phyloP scores from a whole-genome alignment of 1,284 basidiomycete species.

The Ustilago cynodontis region DNA sequence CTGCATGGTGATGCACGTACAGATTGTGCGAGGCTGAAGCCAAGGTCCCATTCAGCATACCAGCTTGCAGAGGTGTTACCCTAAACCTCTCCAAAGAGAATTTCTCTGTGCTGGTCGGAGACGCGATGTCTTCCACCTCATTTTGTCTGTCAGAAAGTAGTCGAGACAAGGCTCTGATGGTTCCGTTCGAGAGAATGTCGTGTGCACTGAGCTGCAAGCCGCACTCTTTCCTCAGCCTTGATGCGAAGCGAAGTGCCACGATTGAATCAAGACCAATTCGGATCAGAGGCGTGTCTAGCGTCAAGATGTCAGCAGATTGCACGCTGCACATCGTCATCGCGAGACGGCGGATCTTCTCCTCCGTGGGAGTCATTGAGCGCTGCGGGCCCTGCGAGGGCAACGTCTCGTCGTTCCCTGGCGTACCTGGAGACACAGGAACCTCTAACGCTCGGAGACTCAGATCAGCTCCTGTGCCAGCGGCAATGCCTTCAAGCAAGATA shows the following conservation, averaged over 20 bases:
- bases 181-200: conserved; percentile 10
- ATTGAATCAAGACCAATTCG: conserved; percentile 28
- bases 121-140: too few species aligned
- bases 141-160: background rate
- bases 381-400: too few species aligned
- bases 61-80: too few species aligned
- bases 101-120: too few species aligned
- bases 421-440: too few species aligned
- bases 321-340: too few species aligned
- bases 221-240: conserved; percentile 17
- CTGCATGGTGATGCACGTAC: conserved; percentile 28
- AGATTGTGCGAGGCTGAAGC: conserved; percentile 5
- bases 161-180: conserved; percentile 9
- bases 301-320: too few species aligned
- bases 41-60: background rate
- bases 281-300: background rate
- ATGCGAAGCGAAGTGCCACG: conserved; percentile 25
- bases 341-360: too few species aligned
- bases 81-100: too few species aligned
- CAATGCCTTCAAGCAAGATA: conserved; percentile 10
- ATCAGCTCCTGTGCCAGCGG: background rate
- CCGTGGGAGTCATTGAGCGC: too few species aligned
- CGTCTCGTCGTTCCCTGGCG: too few species aligned
- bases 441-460: conserved; percentile 6
- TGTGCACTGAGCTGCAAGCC: conserved; percentile 21